These are phyloP conservation scores for Nidularia sp. DNA, from an alignment of 768 basidiomycete genomes.

Conservation along the genomic window DNA sequence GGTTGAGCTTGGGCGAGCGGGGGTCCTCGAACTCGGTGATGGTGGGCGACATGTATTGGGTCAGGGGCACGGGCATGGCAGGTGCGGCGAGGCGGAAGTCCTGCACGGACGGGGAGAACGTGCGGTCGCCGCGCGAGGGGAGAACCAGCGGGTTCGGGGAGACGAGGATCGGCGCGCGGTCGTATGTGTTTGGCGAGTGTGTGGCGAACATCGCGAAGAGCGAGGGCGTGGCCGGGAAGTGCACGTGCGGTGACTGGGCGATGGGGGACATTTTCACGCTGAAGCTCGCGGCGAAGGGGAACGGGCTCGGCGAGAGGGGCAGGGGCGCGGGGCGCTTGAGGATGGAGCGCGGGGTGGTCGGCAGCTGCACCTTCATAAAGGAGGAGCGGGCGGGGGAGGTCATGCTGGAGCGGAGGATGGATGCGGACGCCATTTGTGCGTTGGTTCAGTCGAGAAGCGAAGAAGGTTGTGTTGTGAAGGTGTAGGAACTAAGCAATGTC, in stretches of 20 bases:
- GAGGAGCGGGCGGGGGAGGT: conserved; percentile 23
- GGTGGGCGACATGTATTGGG: conserved; percentile 15
- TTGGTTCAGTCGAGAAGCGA: conserved; percentile 10
- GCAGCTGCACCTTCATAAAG: conserved; percentile 14
- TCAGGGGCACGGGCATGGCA: conserved; percentile 16
- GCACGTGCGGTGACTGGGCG: conserved; percentile 48
- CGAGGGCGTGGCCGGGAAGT: conserved; percentile 60
- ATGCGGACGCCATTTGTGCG: conserved; percentile 30
- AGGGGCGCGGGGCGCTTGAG: conserved; percentile 36
- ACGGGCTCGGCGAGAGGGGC: conserved; percentile 28
- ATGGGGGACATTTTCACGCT: conserved; percentile 25
- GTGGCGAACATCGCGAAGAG: conserved; percentile 53
- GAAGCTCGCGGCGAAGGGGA: conserved; percentile 24
- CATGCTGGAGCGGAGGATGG: conserved; percentile 28
- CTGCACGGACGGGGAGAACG: conserved; percentile 29
- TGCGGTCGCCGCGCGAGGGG: conserved; percentile 51
- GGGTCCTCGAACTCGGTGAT: conserved; percentile 30
- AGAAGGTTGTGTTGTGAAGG: conserved; percentile 9
- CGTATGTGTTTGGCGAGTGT: conserved; percentile 57
- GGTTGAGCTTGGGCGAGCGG: conserved; percentile 30
- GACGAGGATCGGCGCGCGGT: conserved; percentile 60
- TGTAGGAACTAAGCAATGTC: conserved; percentile 33
- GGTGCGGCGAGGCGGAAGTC: conserved; percentile 29
- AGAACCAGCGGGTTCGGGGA: conserved; percentile 52
- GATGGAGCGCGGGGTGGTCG: conserved; percentile 25